Evolutionary conservation across 176 grass and related monocot genomes (phyloP).

Genomic region (Cenchrus fungigraminus): DNA sequence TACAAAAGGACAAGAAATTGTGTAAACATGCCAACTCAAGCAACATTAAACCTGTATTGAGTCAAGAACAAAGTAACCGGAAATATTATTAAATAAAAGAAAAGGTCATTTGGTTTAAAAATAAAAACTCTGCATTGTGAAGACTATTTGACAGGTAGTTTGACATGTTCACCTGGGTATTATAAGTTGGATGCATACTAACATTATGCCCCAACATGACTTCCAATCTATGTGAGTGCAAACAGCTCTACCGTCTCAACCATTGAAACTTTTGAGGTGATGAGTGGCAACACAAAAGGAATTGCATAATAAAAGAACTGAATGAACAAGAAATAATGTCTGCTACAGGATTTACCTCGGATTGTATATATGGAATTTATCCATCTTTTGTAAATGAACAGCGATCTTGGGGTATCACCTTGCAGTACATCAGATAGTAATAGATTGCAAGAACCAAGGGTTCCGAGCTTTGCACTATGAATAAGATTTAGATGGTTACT

Average conservation of each 20-base stretch:
- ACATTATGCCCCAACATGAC: background rate
- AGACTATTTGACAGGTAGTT: conserved; percentile 21
- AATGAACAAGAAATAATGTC: background rate
- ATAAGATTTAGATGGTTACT: conserved; percentile 44
- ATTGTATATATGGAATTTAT: conserved; percentile 80
- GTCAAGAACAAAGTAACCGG: conserved; percentile 14
- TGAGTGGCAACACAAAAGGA: conserved; percentile 26
- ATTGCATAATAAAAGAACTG: conserved; percentile 6
- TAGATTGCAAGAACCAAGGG: conserved; percentile 62
- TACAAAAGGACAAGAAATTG: conserved; percentile 36
- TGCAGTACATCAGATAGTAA: conserved; percentile 82
- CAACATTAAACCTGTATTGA: conserved; percentile 8
- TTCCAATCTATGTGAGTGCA: conserved; percentile 10
- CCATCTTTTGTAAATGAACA: conserved; percentile 98
- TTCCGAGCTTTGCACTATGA: conserved; percentile 61
- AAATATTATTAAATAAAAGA: background rate
- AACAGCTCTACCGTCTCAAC: conserved; percentile 9
- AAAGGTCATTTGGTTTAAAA: conserved; percentile 3
- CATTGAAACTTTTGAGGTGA: background rate
- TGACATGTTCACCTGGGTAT: background rate
- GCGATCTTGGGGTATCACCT: conserved; percentile 65
- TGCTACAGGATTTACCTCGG: conserved; percentile 50
- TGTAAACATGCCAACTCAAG: conserved; percentile 30
- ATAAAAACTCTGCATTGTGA: background rate
- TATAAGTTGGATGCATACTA: conserved; percentile 16